Evolutionary conservation across 441 rosid genomes (phyloP).

Genomic region (Pelargonium australe): DNA sequence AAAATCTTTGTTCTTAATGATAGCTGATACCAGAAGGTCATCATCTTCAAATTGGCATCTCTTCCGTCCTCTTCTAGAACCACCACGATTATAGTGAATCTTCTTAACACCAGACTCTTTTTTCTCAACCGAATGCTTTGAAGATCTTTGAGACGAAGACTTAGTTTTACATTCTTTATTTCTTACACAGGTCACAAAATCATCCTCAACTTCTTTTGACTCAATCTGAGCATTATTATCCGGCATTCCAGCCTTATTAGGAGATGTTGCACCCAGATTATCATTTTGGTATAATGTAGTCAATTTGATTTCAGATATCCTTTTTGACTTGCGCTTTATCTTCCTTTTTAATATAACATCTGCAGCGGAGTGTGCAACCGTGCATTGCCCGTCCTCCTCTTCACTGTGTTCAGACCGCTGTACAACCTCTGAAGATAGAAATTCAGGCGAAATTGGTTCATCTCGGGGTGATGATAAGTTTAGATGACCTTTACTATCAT

Average conservation of each 20-base stretch:
- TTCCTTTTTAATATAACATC: conserved; percentile 33
- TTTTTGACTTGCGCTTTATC: conserved; percentile 59
- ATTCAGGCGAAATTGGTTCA: conserved; percentile 17
- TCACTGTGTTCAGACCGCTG: conserved; percentile 28
- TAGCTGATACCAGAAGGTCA: conserved; percentile 60
- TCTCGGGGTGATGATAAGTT: conserved; percentile 10
- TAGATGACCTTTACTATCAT: conserved; percentile 6
- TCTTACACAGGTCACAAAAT: conserved; percentile 17
- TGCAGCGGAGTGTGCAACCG: conserved; percentile 13
- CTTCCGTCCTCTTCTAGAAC: conserved; percentile 35
- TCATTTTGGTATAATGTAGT: conserved; percentile 31
- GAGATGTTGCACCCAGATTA: conserved; percentile 20
- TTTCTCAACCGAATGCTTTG: conserved; percentile 24
- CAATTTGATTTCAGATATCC: conserved; percentile 56
- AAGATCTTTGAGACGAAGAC: conserved; percentile 22
- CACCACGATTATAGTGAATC: conserved; percentile 26
- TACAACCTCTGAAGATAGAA: conserved; percentile 20
- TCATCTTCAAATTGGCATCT: conserved; percentile 53
- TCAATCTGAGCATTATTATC: conserved; percentile 29
- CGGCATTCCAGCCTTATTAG: conserved; percentile 24
- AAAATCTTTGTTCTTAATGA: conserved; percentile 48
- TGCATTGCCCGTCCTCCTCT: conserved; percentile 31
- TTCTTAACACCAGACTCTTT: conserved; percentile 34
- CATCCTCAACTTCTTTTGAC: conserved; percentile 29
- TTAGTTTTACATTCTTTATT: conserved; percentile 21